Percentiles rank a stretch among this genome's conserved stretches.
Evolutionary conservation across 805 yeast species (phyloP).

Genomic region (Kazachstania viticola): DNA sequence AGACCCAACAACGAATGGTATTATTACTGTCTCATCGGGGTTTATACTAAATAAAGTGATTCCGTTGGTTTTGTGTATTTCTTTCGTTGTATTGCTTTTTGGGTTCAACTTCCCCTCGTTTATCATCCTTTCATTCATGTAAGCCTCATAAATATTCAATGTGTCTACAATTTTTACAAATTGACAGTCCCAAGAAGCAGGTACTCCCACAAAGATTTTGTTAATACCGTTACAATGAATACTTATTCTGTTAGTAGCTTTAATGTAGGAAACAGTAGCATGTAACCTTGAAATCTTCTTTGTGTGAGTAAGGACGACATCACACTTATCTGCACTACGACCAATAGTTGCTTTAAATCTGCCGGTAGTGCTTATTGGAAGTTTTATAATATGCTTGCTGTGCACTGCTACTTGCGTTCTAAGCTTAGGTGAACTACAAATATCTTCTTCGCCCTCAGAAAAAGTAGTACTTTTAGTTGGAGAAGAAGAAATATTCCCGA

Average conservation of each 20-base stretch:
- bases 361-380: background rate
- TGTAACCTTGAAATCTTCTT: slow-evolving; percentile 25
- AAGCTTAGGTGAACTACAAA: no score
- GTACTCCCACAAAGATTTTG: slow-evolving; percentile 46
- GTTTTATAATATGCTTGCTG: no score
- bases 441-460: background rate
- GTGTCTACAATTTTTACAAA: no score
- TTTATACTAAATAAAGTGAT: background rate
- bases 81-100: no score
- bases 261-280: slow-evolving; percentile 29
- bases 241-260: slow-evolving; percentile 31
- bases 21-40: background rate
- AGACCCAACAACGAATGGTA: no score
- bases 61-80: no score
- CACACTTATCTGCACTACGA: slow-evolving; percentile 19
- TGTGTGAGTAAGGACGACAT: slow-evolving; percentile 21
- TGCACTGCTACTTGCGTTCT: no score
- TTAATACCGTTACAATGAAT: slow-evolving; percentile 73
- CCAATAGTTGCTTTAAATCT: slow-evolving; percentile 18
- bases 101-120: no score
- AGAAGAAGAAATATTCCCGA: slow-evolving; percentile 33
- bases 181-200: background rate
- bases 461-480: slow-evolving; percentile 15
- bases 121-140: no score
- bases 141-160: no score